Evolutionary conservation across 2,329 filamentous ascomycete species (phyloP).

Genomic region (Paecilomyces fulvus): DNA sequence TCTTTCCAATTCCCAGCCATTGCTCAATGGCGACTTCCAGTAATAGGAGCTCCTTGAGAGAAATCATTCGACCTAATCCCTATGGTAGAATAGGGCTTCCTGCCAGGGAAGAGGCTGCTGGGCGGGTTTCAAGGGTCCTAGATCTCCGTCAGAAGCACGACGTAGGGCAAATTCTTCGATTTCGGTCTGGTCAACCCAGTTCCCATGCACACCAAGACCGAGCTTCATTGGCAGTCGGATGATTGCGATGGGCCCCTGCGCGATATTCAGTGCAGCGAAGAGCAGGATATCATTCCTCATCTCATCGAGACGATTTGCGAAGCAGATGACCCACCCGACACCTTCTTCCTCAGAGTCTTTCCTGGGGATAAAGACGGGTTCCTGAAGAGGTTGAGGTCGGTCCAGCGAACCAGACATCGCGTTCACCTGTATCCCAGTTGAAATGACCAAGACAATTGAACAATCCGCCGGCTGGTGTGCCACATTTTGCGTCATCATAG

Average conservation of each 20-base stretch:
- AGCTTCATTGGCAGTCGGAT: constrained; percentile 26
- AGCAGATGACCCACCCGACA: constrained; percentile 22
- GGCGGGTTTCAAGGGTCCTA: background rate
- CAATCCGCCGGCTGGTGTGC: constrained; percentile 12
- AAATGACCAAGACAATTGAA: constrained; percentile 14
- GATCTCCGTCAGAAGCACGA: background rate
- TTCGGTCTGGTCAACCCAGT: constrained; percentile 11
- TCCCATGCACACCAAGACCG: constrained; percentile 26
- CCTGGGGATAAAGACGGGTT: constrained; percentile 21
- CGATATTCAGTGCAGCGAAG: constrained; percentile 22
- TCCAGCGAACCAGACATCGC: constrained; percentile 19
- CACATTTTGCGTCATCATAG: constrained; percentile 22
- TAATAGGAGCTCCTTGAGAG: no score
- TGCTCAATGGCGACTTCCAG: no score
- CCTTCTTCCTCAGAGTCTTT: constrained; percentile 16
- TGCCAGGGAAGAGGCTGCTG: background rate
- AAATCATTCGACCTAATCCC: no score
- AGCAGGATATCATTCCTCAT: constrained; percentile 27
- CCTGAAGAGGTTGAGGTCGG: constrained; percentile 21
- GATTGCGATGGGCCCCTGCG: constrained; percentile 19
- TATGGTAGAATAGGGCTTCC: background rate
- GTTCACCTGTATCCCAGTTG: constrained; percentile 10
- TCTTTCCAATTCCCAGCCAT: no score
- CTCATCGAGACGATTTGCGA: constrained; percentile 32
- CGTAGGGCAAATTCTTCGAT: background rate